Percentiles rank a stretch among this genome's conserved stretches.
phyloP scores from a whole-genome alignment of 2,329 filamentous ascomycete genomes.

The Colletotrichum sansevieriae region DNA sequence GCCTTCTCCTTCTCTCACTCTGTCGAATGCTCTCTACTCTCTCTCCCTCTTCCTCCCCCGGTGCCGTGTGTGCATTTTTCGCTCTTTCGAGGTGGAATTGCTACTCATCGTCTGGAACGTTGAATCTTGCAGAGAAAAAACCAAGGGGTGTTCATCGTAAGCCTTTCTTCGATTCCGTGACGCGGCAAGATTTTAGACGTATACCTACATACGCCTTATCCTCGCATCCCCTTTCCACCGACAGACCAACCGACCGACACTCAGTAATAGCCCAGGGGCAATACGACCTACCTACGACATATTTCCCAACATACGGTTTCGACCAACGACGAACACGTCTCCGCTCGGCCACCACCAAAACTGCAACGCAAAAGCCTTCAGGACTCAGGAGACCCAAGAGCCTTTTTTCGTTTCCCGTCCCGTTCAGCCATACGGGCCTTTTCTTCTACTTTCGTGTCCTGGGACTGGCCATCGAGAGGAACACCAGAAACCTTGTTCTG shows the following conservation, averaged over 20 bases:
- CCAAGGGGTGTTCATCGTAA: constrained; percentile 35
- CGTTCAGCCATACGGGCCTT: constrained; percentile 40
- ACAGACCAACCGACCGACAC: constrained; percentile 30
- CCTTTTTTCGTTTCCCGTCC: constrained; percentile 18
- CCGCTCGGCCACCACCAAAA: constrained; percentile 39
- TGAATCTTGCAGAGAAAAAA: constrained; percentile 40
- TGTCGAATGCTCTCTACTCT: constrained; percentile 9
- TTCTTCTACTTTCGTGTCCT: constrained; percentile 43
- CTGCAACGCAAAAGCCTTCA: constrained; percentile 57
- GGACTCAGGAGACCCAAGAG: constrained; percentile 44
- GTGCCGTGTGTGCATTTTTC: constrained; percentile 41
- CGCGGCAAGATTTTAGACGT: constrained; percentile 26
- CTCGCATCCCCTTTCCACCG: constrained; percentile 2
- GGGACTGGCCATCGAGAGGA: constrained; percentile 24
- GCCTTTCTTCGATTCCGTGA: constrained; percentile 39
- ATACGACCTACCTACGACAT: constrained; percentile 37
- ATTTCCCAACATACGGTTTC: constrained; percentile 21
- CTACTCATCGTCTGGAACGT: constrained; percentile 44
- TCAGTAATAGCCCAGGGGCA: constrained; percentile 38
- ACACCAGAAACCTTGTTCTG: constrained; percentile 46
- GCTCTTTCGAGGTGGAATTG: constrained; percentile 42
- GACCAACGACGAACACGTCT: constrained; percentile 25
- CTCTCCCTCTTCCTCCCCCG: constrained; percentile 33
- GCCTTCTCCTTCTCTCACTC: constrained; percentile 33
- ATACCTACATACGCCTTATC: constrained; percentile 20